Evolutionary conservation across 176 grass and related monocot genomes (phyloP).

Genomic region (Musa schizocarpa): DNA sequence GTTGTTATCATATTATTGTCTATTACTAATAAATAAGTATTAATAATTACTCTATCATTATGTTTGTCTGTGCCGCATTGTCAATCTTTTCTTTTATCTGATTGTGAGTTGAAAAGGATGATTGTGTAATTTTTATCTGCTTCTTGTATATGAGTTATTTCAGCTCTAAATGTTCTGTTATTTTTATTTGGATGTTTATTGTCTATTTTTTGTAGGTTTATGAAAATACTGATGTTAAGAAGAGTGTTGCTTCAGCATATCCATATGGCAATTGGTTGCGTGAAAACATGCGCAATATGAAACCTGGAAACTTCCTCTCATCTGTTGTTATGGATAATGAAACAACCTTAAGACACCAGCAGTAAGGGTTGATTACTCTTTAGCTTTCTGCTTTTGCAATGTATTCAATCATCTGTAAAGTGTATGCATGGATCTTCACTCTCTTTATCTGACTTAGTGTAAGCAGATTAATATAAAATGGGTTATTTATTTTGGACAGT

Average conservation of each 20-base stretch:
- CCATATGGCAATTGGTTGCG: conserved; percentile 77
- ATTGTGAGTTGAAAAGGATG: not conserved
- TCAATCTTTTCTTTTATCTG: not conserved
- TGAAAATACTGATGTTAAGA: conserved; percentile 98
- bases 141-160: not conserved
- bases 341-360: conserved; percentile 70
- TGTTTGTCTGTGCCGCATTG: not conserved
- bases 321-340: conserved; percentile 85
- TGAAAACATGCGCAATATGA: conserved; percentile 65
- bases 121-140: not conserved
- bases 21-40: too few species aligned
- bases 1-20: too few species aligned
- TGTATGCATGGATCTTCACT: not conserved
- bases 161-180: not conserved
- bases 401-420: not conserved
- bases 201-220: conserved; percentile 49
- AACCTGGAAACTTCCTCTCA: conserved; percentile 89
- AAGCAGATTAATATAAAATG: too few species aligned
- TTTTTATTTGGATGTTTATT: not conserved
- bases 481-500: too few species aligned
- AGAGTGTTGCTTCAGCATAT: conserved; percentile 54
- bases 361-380: conserved; percentile 51
- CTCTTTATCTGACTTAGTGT: too few species aligned
- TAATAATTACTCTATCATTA: not conserved
- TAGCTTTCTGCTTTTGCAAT: conserved; percentile 4